Evolutionary conservation across 768 basidiomycete genomes (phyloP).

Genomic region (Phlebiopsis flavidoalba): DNA sequence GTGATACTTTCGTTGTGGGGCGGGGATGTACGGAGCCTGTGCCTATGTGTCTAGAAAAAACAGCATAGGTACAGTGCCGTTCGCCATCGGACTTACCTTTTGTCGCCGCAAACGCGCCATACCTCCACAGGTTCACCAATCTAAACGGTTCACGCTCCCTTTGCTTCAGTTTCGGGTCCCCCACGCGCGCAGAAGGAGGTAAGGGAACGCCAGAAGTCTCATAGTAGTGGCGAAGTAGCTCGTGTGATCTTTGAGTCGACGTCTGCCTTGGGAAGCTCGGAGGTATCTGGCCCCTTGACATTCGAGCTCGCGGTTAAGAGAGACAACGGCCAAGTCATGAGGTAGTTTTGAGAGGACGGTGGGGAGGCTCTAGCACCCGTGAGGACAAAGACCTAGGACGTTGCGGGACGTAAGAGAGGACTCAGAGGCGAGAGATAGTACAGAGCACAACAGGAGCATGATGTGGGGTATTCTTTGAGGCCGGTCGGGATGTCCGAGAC

Average conservation of each 20-base stretch:
- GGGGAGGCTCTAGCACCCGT: not conserved
- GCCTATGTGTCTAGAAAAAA: not conserved
- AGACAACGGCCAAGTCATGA: constrained; percentile 23
- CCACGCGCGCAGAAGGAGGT: constrained; percentile 71
- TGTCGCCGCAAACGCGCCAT: constrained; percentile 41
- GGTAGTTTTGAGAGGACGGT: not conserved
- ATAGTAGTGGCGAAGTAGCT: constrained; percentile 53
- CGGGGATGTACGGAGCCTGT: not conserved
- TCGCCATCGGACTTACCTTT: constrained; percentile 49
- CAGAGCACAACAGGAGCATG: not conserved
- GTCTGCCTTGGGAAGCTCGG: not conserved
- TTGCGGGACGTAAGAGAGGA: not conserved
- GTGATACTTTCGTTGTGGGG: not conserved
- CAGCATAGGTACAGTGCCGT: not conserved
- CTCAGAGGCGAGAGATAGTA: not conserved
- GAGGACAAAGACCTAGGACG: not conserved
- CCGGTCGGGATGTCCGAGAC: not conserved
- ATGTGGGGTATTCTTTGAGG: not conserved
- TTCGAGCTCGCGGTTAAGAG: constrained; percentile 7
- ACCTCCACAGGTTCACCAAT: constrained; percentile 70
- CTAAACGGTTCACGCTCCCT: constrained; percentile 49
- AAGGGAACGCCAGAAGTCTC: constrained; percentile 57
- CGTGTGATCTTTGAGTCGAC: not conserved
- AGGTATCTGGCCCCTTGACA: not conserved
- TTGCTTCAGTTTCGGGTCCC: constrained; percentile 56